Percentiles rank a stretch among this genome's conserved stretches.
phyloP scores from a whole-genome alignment of 208 protist genomes.

The Naegleria lovaniensis region DNA sequence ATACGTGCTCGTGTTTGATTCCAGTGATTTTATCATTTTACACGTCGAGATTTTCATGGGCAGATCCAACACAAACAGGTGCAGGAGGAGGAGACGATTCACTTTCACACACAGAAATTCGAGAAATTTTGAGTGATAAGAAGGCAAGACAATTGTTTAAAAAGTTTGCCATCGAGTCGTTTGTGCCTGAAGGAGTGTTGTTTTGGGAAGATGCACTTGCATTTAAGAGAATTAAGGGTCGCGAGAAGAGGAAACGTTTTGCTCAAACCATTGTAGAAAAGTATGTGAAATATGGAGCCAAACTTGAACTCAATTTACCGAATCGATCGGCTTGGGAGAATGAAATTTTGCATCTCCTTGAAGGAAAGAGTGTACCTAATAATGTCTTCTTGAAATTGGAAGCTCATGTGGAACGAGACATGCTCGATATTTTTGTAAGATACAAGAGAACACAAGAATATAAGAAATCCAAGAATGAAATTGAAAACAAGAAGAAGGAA shows the following conservation, averaged over 20 bases:
- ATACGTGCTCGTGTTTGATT: not conserved
- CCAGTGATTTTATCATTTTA: not conserved
- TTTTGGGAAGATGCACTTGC: not conserved
- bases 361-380: not conserved
- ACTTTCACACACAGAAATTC: not conserved
- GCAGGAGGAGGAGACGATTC: too few species aligned
- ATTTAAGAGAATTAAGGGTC: not conserved
- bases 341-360: not conserved
- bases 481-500: constrained; percentile 4
- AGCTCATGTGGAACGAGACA: not conserved
- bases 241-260: not conserved
- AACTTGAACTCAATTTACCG: not conserved
- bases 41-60: not conserved
- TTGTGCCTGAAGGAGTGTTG: not conserved
- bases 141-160: not conserved
- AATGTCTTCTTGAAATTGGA: not conserved
- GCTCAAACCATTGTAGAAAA: not conserved
- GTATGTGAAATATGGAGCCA: not conserved
- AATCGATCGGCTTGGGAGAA: not conserved
- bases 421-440: not conserved
- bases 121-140: not conserved
- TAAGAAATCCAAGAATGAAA: not conserved
- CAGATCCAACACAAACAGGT: not conserved
- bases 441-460: not conserved
- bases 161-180: not conserved